phyloP scores from a whole-genome alignment of 371 early-diverging fungal species.

The Umbelopsis sp. region DNA sequence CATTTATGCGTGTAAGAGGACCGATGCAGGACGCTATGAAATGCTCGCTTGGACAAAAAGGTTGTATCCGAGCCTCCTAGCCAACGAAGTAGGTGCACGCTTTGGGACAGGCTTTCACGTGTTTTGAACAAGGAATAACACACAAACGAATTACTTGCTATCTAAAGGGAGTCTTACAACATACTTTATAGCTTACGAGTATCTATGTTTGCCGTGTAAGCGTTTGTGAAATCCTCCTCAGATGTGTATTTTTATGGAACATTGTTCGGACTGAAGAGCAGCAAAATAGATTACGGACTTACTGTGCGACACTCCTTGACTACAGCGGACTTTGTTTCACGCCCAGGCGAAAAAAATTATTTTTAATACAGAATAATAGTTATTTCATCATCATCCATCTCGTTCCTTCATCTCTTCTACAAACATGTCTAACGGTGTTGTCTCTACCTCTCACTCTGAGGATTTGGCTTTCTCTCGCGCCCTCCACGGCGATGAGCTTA shows the following conservation, averaged over 20 bases:
- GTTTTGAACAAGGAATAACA: too few relatives aligned
- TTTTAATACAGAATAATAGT: not conserved
- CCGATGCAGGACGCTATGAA: too few relatives aligned
- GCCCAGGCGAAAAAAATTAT: conserved; percentile 1
- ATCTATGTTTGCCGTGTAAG: too few relatives aligned
- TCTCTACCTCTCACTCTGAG: conserved; percentile 47
- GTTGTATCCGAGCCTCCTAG: too few relatives aligned
- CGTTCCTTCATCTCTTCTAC: conserved; percentile 7
- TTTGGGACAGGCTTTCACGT: too few relatives aligned
- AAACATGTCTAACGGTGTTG: conserved; percentile 33
- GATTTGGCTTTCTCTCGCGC: conserved; percentile 58
- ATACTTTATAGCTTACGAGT: too few relatives aligned
- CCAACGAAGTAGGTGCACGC: too few relatives aligned
- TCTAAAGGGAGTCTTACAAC: too few relatives aligned
- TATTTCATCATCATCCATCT: conserved; percentile 10
- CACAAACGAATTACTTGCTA: too few relatives aligned
- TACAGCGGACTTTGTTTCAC: not conserved
- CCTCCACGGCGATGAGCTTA: conserved; percentile 51
- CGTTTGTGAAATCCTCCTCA: too few relatives aligned
- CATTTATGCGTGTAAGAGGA: too few relatives aligned
- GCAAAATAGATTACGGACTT: not conserved
- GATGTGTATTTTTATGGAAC: not conserved
- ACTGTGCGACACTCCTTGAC: conserved; percentile 15
- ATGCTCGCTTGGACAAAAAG: too few relatives aligned
- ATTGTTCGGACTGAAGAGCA: conserved; percentile 4